These are phyloP conservation scores for Arabidopsis arenosa DNA, from an alignment of 345 rosid species.

Conservation along the genomic window DNA sequence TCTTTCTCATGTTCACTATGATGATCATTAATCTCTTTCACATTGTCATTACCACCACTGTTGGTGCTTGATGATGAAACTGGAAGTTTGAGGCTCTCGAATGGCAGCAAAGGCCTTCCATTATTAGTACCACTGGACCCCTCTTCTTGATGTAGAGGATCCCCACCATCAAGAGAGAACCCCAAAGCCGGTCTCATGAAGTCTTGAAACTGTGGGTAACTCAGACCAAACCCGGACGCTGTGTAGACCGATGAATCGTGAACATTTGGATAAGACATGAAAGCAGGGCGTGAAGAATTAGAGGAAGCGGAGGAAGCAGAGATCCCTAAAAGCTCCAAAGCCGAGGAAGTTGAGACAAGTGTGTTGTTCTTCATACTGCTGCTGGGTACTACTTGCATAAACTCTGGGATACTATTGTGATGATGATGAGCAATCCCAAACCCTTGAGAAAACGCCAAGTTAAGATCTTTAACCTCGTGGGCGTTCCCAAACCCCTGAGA, in stretches of 20 bases:
- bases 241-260: conserved; percentile 31
- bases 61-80: conserved; percentile 45
- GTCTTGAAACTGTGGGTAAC: conserved; percentile 46
- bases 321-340: conserved; percentile 83
- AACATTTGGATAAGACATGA: conserved; percentile 35
- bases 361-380: conserved; percentile 39
- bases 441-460: conserved; percentile 66
- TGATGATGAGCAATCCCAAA: conserved; percentile 41
- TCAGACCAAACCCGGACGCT: conserved; percentile 40
- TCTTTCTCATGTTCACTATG: conserved; percentile 34
- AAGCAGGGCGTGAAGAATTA: conserved; percentile 27
- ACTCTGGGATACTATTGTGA: conserved; percentile 54
- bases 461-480: conserved; percentile 75
- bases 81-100: conserved; percentile 42
- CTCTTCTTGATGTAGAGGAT: conserved; percentile 35
- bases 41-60: conserved; percentile 26
- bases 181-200: conserved; percentile 48
- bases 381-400: conserved; percentile 50
- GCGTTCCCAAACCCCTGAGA: conserved; percentile 50
- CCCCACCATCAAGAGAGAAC: conserved; percentile 42
- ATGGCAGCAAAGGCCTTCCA: conserved; percentile 41
- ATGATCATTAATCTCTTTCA: background rate
- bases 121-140: conserved; percentile 32
- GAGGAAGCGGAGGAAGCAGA: conserved; percentile 38
- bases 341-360: conserved; percentile 43